These are phyloP conservation scores for Starmerella potacharoeniae DNA, from an alignment of 805 yeast species.

Conservation along the genomic window DNA sequence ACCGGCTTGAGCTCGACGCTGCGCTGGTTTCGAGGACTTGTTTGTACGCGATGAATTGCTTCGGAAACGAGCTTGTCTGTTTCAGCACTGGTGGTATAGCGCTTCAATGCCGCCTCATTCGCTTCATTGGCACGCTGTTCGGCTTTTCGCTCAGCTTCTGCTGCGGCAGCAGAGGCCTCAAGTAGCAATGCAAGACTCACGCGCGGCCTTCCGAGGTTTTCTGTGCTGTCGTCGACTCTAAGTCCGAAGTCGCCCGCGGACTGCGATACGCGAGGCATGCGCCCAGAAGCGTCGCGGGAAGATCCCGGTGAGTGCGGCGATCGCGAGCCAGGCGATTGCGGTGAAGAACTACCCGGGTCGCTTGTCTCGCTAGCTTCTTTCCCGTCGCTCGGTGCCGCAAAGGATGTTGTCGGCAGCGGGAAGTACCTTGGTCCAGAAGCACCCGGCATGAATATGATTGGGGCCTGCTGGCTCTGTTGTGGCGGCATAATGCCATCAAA, in stretches of 20 bases:
- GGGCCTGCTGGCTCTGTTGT: background rate
- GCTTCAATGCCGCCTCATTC: background rate
- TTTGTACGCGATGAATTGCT: slow-evolving; percentile 15
- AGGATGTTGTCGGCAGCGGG: background rate
- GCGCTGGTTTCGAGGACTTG: slow-evolving; percentile 8
- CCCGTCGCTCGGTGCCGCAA: background rate
- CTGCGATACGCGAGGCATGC: background rate
- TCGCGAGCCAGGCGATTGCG: background rate
- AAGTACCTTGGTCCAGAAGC: background rate
- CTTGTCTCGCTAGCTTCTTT: background rate
- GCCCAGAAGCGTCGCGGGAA: background rate
- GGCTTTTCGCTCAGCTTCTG: slow-evolving; percentile 12
- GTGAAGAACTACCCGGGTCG: background rate
- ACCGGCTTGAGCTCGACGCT: slow-evolving; percentile 11
- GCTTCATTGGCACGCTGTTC: slow-evolving; percentile 2
- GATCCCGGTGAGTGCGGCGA: slow-evolving; percentile 2
- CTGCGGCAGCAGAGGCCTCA: slow-evolving; percentile 18
- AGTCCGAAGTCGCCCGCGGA: background rate
- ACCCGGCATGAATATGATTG: background rate
- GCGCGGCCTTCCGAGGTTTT: slow-evolving; percentile 1
- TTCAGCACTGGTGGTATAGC: slow-evolving; percentile 4
- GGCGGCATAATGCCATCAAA: background rate
- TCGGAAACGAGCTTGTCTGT: slow-evolving; percentile 17
- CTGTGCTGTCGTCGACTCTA: background rate
- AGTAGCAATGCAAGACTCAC: slow-evolving; percentile 14